Conservation (phyloP, 164 flowering plant genomes). For the Chimonanthus praecox region DNA sequence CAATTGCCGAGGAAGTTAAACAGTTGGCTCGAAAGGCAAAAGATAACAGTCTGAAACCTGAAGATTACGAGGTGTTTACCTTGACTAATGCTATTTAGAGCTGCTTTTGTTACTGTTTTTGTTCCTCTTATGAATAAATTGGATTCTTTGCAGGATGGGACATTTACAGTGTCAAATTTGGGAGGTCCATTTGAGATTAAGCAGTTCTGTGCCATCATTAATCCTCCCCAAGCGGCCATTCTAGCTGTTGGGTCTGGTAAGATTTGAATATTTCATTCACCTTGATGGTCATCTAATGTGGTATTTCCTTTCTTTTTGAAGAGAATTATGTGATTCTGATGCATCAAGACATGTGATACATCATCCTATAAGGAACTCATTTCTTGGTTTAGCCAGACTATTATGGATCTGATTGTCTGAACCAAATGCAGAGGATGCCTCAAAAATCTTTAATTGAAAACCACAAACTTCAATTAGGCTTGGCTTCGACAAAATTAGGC, state of each 20-base stretch:
- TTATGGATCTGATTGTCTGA: not conserved
- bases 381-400: not conserved
- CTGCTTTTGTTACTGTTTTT: not conserved
- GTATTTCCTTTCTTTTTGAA: not conserved
- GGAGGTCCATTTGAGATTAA: constrained; percentile 95
- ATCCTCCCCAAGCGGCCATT: constrained; percentile 95
- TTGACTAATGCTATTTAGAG: not conserved
- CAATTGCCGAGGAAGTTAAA: constrained; percentile 78
- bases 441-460: too few relatives aligned
- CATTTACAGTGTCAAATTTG: constrained; percentile 86
- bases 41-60: constrained; percentile 88
- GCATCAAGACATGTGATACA: not conserved
- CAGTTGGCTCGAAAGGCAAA: constrained; percentile 81
- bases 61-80: constrained; percentile 78
- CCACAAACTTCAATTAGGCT: too few relatives aligned
- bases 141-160: constrained; percentile 69
- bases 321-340: not conserved
- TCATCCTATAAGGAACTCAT: not conserved
- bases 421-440: not conserved
- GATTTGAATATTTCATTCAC: not conserved
- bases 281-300: not conserved
- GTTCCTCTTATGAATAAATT: not conserved
- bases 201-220: constrained; percentile 89
- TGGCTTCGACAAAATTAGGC: too few relatives aligned
- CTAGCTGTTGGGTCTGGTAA: constrained; percentile 98